A percentile compares a stretch with the other conserved stretches of the same genome.
Conservation (phyloP, 345 rosid genomes). For the Pugionium cornutum region DNA sequence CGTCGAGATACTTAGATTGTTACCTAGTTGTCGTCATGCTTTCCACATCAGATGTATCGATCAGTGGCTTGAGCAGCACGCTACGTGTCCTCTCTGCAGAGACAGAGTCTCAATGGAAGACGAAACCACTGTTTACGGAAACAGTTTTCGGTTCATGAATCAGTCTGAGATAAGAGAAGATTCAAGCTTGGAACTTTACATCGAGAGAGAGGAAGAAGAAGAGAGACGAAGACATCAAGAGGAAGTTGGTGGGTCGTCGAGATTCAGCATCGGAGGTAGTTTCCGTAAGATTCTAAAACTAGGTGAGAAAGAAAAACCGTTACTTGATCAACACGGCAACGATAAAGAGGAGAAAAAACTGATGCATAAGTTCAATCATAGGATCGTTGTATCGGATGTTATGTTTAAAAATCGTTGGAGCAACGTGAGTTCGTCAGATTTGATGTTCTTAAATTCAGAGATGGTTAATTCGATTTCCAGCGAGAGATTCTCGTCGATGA, state of each 20-base stretch:
- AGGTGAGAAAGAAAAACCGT: constrained; percentile 30
- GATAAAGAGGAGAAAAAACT: constrained; percentile 5
- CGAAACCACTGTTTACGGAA: constrained; percentile 50
- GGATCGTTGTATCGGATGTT: constrained; percentile 62
- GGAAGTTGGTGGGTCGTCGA: constrained; percentile 24
- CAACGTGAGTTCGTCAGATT: constrained; percentile 72
- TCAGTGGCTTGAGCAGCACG: constrained; percentile 86
- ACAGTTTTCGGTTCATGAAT: constrained; percentile 52
- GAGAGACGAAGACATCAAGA: constrained; percentile 32
- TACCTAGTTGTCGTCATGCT: constrained; percentile 88
- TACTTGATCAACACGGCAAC: constrained; percentile 33
- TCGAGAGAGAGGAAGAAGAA: constrained; percentile 64
- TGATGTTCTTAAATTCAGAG: constrained; percentile 66
- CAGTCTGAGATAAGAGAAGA: constrained; percentile 49
- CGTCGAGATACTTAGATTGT: constrained; percentile 66
- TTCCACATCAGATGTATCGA: constrained; percentile 86
- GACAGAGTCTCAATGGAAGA: constrained; percentile 52
- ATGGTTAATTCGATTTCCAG: constrained; percentile 60
- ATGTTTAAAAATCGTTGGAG: constrained; percentile 83
- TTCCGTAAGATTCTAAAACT: constrained; percentile 53
- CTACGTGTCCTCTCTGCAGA: constrained; percentile 88
- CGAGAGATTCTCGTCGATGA: constrained; percentile 47
- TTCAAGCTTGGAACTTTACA: constrained; percentile 54
- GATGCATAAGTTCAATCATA: constrained; percentile 67
- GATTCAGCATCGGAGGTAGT: constrained; percentile 71